Conservation (phyloP, 208 protist species). For the Trypanosoma scelopori region DNA sequence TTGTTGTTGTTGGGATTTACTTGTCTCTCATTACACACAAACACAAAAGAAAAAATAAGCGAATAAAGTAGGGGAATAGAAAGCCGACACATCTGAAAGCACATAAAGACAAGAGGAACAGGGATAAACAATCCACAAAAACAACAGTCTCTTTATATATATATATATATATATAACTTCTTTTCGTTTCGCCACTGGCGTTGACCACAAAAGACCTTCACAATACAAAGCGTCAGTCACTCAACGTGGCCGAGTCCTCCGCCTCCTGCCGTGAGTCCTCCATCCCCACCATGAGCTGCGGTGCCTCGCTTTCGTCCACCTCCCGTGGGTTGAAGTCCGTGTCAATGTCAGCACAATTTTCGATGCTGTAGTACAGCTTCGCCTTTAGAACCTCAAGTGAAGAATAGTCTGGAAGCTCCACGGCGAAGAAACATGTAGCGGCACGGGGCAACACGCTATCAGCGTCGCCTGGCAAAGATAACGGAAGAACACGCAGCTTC, state of each 20-base stretch:
- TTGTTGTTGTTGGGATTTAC: not conserved
- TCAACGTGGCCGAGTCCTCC: constrained; percentile 21
- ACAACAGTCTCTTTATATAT: not conserved
- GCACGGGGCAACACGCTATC: constrained; percentile 89
- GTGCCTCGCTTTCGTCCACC: constrained; percentile 77
- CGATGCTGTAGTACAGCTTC: constrained; percentile 95
- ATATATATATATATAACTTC: constrained; percentile 8
- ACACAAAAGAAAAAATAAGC: constrained; percentile 8
- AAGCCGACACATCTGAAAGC: not conserved
- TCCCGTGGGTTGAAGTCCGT: constrained; percentile 88
- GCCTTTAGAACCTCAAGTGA: constrained; percentile 90
- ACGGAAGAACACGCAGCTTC: constrained; percentile 75
- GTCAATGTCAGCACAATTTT: constrained; percentile 95
- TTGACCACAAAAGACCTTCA: not conserved
- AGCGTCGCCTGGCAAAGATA: constrained; percentile 68
- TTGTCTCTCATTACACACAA: not conserved
- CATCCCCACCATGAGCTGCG: constrained; percentile 60
- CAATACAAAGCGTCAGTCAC: constrained; percentile 20
- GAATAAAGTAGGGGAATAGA: not conserved
- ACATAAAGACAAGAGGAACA: not conserved
- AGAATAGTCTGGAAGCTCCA: constrained; percentile 95
- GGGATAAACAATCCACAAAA: not conserved
- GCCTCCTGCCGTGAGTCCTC: constrained; percentile 64
- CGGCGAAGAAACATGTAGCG: constrained; percentile 96
- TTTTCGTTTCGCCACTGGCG: not conserved